phyloP scores from a whole-genome alignment of 2,329 filamentous ascomycete species.

The Zymoseptoria pseudotritici region DNA sequence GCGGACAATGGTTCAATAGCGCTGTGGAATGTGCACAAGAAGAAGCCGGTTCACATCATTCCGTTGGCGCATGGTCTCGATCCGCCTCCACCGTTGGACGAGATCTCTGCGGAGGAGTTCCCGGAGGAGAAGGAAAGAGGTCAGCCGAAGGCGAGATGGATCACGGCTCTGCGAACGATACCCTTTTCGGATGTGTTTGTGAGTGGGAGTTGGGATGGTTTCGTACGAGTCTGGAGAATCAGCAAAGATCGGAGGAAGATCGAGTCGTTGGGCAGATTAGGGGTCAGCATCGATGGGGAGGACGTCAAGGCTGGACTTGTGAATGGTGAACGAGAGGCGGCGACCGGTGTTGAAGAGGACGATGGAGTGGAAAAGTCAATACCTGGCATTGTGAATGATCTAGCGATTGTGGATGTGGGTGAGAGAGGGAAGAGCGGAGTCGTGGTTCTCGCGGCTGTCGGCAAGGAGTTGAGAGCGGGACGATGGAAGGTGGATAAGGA shows the following conservation, averaged over 20 bases:
- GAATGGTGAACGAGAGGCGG: neutral
- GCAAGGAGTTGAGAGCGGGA: conserved; percentile 78
- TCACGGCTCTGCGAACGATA: conserved; percentile 78
- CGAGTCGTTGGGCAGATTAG: conserved; percentile 56
- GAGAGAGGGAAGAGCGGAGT: conserved; percentile 65
- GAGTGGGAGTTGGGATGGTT: conserved; percentile 91
- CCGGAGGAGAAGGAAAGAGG: conserved; percentile 49
- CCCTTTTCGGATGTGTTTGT: conserved; percentile 87
- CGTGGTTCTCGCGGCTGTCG: conserved; percentile 77
- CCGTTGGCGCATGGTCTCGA: conserved; percentile 81
- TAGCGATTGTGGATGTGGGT: conserved; percentile 78
- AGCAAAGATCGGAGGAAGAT: conserved; percentile 75
- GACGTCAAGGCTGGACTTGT: neutral
- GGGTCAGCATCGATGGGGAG: conserved; percentile 28
- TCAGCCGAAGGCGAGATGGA: conserved; percentile 61
- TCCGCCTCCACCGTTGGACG: conserved; percentile 56
- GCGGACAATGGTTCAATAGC: conserved; percentile 82
- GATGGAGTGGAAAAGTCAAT: conserved; percentile 30
- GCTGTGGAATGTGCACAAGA: conserved; percentile 86
- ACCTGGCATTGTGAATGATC: conserved; percentile 78
- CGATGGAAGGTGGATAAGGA: conserved; percentile 61
- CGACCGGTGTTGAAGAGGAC: neutral
- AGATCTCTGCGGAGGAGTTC: conserved; percentile 65
- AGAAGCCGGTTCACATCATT: conserved; percentile 81
- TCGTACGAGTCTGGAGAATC: conserved; percentile 76